Base-by-base conservation (phyloP, 1,284 basidiomycete species). In the Irpex sp. region DNA sequence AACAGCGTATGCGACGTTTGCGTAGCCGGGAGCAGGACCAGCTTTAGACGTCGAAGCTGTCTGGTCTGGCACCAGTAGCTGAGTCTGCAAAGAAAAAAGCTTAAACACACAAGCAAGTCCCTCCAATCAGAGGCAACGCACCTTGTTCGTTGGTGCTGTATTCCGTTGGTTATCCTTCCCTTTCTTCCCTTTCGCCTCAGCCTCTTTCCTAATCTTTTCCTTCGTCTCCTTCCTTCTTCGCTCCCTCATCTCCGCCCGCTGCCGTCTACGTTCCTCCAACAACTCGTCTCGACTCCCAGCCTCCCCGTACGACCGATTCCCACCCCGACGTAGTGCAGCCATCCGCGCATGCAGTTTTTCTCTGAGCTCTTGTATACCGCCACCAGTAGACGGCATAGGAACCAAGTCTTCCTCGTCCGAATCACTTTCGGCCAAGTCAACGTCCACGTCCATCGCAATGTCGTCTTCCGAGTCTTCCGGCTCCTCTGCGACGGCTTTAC, bases 221-320 rank as follows among this genome's bases (percentile, higher is more conserved):
- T 83, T 90, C 21, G 92, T 91, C 79, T 93, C 91, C 72, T 90
- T 91, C 72, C 94, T 76, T 67, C 95, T 78, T 63, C 87, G 83
- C 73, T 97, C 95, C 33, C 94, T 82, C 81, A 97, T 83, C 47
- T 89, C 86, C 1, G 90, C 94, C 8, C 93, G 79, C 69, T 92
- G 88, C 69, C 76, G 76, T 68, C 94, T 78, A 60, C 91, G 81
- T 74, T 94, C 91, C 70, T 94, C 92, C 61, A 96, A 75, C 59
- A 97, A 74, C 67, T 88, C 92, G 69, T 96, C 94, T 70, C 84
- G 86, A 67, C 85, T 86, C n/a, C 78, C 81, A 13, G 83, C 78
- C 66, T 84, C 83, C 6, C 76, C 77, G 9, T 68, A 71, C 7
- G 69, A 65, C 61, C 65, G 62, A 19, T 65, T 19, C 59, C 78